Evolutionary conservation across 192 early-diverging fungal species (phyloP).

Genomic region (Umbelopsis sp.): DNA sequence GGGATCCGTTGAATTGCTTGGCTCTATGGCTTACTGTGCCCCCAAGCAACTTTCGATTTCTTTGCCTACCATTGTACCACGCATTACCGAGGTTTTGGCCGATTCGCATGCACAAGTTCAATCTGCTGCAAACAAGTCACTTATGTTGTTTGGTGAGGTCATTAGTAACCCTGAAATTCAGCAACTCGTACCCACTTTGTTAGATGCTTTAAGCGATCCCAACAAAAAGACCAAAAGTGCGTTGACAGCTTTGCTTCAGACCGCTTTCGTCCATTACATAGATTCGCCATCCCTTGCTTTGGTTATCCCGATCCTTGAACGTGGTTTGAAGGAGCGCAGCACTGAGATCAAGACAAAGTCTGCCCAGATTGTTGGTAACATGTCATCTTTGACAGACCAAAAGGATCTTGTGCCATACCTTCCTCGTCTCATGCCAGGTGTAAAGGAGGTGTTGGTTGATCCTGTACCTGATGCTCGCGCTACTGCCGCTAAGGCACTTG

Average conservation of each 20-base stretch:
- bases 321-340: constrained; percentile 86
- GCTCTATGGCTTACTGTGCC: constrained; percentile 93
- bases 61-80: constrained; percentile 90
- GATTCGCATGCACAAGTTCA: constrained; percentile 95
- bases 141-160: constrained; percentile 89
- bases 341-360: constrained; percentile 94
- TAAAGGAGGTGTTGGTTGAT: constrained; percentile 92
- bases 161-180: constrained; percentile 99
- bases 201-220: constrained; percentile 89
- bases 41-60: constrained; percentile 92
- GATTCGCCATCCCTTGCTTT: constrained; percentile 95
- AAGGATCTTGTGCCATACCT: constrained; percentile 94
- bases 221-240: constrained; percentile 83
- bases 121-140: constrained; percentile 79
- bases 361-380: constrained; percentile 98
- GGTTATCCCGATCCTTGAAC: constrained; percentile 91
- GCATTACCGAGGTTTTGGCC: constrained; percentile 87
- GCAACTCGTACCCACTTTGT: constrained; percentile 80
- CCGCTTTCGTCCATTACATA: constrained; percentile 98
- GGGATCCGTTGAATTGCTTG: constrained; percentile 92
- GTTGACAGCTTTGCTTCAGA: constrained; percentile 83
- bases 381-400: constrained; percentile 92
- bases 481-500: constrained; percentile 91
- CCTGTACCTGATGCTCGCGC: constrained; percentile 96
- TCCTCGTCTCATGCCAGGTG: constrained; percentile 74